These are phyloP conservation scores for Eimeria acervulina DNA, from an alignment of 169 alveolate species.

Conservation along the genomic window DNA sequence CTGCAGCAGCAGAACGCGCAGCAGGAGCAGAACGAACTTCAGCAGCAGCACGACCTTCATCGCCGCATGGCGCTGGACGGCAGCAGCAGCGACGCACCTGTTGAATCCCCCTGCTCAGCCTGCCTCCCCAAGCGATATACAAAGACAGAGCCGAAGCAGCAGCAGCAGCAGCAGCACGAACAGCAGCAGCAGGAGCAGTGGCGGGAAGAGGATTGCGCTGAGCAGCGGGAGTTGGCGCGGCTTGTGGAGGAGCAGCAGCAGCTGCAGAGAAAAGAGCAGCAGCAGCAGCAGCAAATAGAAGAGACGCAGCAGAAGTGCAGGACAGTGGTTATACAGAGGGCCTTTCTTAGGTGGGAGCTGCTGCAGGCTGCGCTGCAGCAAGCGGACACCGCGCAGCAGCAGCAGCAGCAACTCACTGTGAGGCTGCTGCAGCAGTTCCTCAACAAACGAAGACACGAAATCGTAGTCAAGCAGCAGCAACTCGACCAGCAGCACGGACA, in stretches of 20 bases:
- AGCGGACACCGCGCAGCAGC: constrained; percentile 53
- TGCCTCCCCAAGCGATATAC: no score
- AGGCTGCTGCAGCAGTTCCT: constrained; percentile 50
- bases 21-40: not conserved
- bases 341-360: constrained; percentile 18
- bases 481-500: not conserved
- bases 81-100: no score
- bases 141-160: no score
- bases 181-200: constrained; percentile 22
- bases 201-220: constrained; percentile 10
- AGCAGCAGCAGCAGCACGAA: no score
- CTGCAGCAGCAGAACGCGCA: not conserved
- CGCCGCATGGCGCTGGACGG: no score
- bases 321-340: not conserved
- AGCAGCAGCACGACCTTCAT: no score
- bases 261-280: not conserved
- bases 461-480: not conserved
- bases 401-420: constrained; percentile 51
- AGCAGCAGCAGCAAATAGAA: constrained; percentile 26
- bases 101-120: no score
- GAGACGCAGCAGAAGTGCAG: constrained; percentile 2
- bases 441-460: not conserved
- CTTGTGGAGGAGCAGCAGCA: constrained; percentile 18
- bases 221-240: constrained; percentile 41
- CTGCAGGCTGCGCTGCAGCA: constrained; percentile 53